Evolutionary conservation across 306 rosid genomes (phyloP), one percentile per base, ranked within the genome.

Genomic region (Sicyos edulis): DNA sequence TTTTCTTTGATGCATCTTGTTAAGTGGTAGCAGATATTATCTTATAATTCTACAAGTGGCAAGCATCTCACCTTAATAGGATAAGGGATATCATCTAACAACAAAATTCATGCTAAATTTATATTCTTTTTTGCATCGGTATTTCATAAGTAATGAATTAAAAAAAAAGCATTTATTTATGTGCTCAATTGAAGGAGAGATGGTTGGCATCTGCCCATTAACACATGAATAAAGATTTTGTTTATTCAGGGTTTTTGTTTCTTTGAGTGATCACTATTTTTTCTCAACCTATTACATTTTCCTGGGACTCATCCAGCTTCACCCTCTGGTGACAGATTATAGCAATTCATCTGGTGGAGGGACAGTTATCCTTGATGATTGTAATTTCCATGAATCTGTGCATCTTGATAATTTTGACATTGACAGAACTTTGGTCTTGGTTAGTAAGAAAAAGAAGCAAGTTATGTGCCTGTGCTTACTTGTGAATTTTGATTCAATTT

Each of bases 341-440:
- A 82, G 86, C 76, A 82, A 88, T 75, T 86, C 98, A 32, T 76
- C 74, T 70, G 87, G 85, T 56, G 75, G 82, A 55, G 91, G 92
- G 63, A 77, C 88, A 20, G 95, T 93, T 63, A 62, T 87, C 67
- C 91, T 91, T 44, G 99, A 93, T 74, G 97, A 91, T 79, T 93
- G 97, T 70, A 93, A 93, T 83, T 93, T 93, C 81, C 99, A 91
- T 16, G 99, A 93, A 82, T 90, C 97, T 71, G 99, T 93, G 26
- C 91, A 83, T 82, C 96, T 91, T 73, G 97, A 88, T 59, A 89
- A 79, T 82, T 91, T 93, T 14, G 92, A 87, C 40, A 21, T 76
- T 73, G 96, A 93, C 79, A 80, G 92, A 80, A 88, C 97, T 61
- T 79, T 93, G 82, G 75, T 83, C 29, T 77, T 93, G 95, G 99